Conservation (phyloP, 352 stramenopile species). For the Phytophthora aleatoria region DNA sequence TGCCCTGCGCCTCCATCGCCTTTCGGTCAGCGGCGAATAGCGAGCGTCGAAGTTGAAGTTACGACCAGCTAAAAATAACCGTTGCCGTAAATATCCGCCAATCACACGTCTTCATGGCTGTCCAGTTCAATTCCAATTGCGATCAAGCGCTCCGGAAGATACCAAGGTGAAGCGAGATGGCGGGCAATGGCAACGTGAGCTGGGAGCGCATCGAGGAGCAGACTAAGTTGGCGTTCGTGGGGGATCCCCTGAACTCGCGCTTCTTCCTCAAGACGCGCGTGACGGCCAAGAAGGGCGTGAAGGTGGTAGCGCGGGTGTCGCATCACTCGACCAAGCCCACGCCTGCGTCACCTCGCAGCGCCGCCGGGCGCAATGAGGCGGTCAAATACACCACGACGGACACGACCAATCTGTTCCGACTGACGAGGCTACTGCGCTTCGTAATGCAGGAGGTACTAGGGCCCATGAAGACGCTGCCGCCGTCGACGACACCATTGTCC, state of each 20-base stretch:
- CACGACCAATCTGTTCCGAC: conserved; percentile 40
- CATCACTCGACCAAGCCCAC: conserved; percentile 31
- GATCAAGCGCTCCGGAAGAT: conserved; percentile 5
- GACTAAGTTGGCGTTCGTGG: conserved; percentile 65
- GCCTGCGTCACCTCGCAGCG: conserved; percentile 15
- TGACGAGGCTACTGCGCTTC: conserved; percentile 64
- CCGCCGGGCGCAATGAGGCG: conserved; percentile 14
- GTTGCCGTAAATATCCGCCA: conserved; percentile 24
- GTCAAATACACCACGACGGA: conserved; percentile 39
- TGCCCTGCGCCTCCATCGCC: conserved; percentile 19
- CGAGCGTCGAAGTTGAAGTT: conserved; percentile 25
- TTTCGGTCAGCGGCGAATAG: neutral
- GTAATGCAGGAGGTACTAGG: conserved; percentile 72
- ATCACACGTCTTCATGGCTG: conserved; percentile 17
- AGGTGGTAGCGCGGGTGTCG: conserved; percentile 57
- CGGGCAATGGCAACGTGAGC: conserved; percentile 29
- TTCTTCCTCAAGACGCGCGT: conserved; percentile 67
- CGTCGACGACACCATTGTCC: conserved; percentile 4
- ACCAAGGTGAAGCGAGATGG: conserved; percentile 10
- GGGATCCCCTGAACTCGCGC: conserved; percentile 52
- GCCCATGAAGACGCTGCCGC: conserved; percentile 45
- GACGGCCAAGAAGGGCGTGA: conserved; percentile 31
- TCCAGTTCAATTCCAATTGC: conserved; percentile 5
- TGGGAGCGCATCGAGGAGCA: conserved; percentile 80
- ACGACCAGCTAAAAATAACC: conserved; percentile 27